Evolutionary conservation across 2,329 filamentous ascomycete species (phyloP), one percentile per base, ranked within the genome.

Genomic region (Tolypocladium guangdongense): DNA sequence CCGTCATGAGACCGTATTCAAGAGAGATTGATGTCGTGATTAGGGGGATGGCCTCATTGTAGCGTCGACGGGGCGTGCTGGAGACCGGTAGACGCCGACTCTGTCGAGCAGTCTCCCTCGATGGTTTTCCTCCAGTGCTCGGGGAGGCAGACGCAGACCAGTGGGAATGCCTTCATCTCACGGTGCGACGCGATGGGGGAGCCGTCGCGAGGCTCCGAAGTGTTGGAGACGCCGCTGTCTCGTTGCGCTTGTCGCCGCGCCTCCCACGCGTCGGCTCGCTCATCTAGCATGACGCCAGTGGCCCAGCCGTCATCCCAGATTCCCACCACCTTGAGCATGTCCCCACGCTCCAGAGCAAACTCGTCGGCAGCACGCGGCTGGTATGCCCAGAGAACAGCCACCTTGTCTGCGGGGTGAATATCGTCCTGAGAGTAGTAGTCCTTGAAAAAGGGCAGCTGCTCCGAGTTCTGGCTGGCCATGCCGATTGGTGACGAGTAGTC

Each of bases 221-320:
- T 86, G 70, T 90, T 87, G 47, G 90, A 96, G 45, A 97, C 88
- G 54, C 93, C 93, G 63, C 92, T 97, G 70, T 99, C 93, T 57
- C 93, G 83, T 65, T 95, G 90, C 36, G 83, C 75, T 63, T 88
- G 84, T 62, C 83, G 81, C 58, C 86, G 80, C 45, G 80, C 78
- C 62, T 95, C 88, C 84, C 90, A 96, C 58, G 96, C 89, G 56
- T 97, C 92, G 2, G 90, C 90, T 53, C 83, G 80, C 62, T 95
- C 88, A 52, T 86, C 79, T 53, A 95, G 74, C 65, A 95, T 78
- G 53, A 96, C 80, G 62, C 93, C 93, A 1, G 93, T 99, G 12
- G 93, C 93, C 93, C 93, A 99, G 48, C 93, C 93, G 67, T 99
- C 93, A 64, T 99, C 93, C 93, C 93, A 99, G 60, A 99, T 99